Evolutionary conservation across 1,284 basidiomycete genomes (phyloP).

Genomic region (Sanghuangporus weigelae): DNA sequence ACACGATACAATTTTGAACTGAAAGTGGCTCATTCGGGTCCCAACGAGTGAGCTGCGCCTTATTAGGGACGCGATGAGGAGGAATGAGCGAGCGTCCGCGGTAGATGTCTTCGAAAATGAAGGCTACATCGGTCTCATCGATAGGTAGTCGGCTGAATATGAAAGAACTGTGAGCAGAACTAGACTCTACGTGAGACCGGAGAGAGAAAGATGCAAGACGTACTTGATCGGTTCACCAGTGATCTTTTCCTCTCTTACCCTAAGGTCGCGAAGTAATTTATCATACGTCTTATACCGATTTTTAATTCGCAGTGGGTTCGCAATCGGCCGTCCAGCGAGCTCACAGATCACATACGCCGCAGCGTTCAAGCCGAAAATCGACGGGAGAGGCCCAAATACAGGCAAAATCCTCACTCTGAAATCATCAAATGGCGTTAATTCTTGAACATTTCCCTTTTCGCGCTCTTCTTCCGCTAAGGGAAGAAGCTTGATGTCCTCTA

Average conservation of each 20-base stretch:
- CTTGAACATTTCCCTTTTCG: slow-evolving; percentile 83
- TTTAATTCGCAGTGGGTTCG: slow-evolving; percentile 79
- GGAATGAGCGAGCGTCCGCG: slow-evolving; percentile 77
- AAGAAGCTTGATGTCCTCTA: slow-evolving; percentile 77
- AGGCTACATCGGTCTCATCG: slow-evolving; percentile 74
- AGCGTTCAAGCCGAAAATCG: slow-evolving; percentile 84
- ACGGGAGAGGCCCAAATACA: slow-evolving; percentile 80
- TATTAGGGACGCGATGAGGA: slow-evolving; percentile 64
- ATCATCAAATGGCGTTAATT: slow-evolving; percentile 89
- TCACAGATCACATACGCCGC: slow-evolving; percentile 85
- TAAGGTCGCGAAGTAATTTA: slow-evolving; percentile 70
- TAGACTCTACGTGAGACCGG: neutral
- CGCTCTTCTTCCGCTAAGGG: slow-evolving; percentile 93
- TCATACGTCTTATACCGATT: slow-evolving; percentile 82
- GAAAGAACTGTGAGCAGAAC: neutral
- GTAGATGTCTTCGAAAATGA: slow-evolving; percentile 85
- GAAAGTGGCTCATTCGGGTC: slow-evolving; percentile 57
- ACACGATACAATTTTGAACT: slow-evolving; percentile 76
- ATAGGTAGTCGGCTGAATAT: slow-evolving; percentile 62
- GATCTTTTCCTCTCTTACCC: slow-evolving; percentile 65
- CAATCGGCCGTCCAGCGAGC: slow-evolving; percentile 76
- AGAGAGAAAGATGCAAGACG: slow-evolving; percentile 15
- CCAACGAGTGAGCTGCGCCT: slow-evolving; percentile 79
- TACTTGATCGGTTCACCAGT: slow-evolving; percentile 51
- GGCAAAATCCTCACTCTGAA: slow-evolving; percentile 90